A percentile compares a stretch with the other conserved stretches of the same genome.
phyloP scores from a whole-genome alignment of 208 protist species.

The Tritrichomonas foetus region DNA sequence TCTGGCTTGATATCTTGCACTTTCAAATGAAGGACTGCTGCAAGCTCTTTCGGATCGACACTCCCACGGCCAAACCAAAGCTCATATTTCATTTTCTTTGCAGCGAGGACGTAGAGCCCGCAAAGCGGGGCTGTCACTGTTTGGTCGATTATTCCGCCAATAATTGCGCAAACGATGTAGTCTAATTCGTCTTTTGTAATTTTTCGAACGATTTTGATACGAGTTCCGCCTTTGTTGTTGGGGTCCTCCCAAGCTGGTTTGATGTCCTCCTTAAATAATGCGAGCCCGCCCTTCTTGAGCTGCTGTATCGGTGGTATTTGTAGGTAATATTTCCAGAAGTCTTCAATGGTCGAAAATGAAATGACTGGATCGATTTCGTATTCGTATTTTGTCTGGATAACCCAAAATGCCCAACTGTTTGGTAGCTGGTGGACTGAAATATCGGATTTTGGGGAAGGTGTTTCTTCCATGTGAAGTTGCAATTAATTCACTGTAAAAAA shows the following conservation, averaged over 20 bases:
- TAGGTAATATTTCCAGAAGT: neutral
- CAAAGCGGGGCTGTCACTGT: too few species aligned
- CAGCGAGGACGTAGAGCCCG: too few species aligned
- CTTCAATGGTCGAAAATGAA: neutral
- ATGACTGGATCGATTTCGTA: conserved; percentile 6
- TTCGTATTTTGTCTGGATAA: neutral
- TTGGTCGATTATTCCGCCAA: too few species aligned
- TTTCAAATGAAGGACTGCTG: neutral
- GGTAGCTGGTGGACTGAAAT: neutral
- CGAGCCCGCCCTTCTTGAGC: neutral
- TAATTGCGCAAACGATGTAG: too few species aligned
- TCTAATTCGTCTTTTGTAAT: too few species aligned
- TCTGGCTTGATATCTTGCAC: too few species aligned
- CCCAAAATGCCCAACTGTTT: neutral
- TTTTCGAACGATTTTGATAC: too few species aligned
- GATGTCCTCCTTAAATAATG: neutral
- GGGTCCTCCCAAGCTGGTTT: conserved; percentile 27
- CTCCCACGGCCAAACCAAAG: neutral
- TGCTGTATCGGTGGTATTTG: neutral
- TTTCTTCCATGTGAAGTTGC: too few species aligned
- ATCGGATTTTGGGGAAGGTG: too few species aligned
- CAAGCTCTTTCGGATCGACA: neutral
- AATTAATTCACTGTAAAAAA: too few species aligned
- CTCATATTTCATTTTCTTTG: too few species aligned
- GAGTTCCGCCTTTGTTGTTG: neutral